Evolutionary conservation across 225 moss, liverwort and hornwort genomes (phyloP).

Genomic region (Takakia lepidozioides): DNA sequence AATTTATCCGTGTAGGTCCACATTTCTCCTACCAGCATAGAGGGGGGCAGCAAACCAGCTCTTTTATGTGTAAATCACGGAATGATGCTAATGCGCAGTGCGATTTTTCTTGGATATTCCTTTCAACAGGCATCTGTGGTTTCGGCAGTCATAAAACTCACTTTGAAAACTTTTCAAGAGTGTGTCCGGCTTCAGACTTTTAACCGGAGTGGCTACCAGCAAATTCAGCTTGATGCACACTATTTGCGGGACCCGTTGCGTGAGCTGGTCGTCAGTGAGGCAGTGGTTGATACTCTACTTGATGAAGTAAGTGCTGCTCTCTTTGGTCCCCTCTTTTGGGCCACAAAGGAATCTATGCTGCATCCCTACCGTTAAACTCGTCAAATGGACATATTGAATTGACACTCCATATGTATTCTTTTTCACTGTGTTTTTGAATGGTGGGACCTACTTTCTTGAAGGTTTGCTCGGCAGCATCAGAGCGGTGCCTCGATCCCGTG

Average conservation of each 20-base stretch:
- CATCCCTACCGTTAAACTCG: too few relatives aligned
- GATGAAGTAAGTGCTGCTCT: constrained; percentile 57
- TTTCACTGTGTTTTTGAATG: not conserved
- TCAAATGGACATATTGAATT: too few relatives aligned
- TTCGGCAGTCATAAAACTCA: constrained; percentile 72
- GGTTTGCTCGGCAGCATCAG: constrained; percentile 77
- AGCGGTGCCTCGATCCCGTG: constrained; percentile 73
- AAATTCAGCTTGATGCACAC: constrained; percentile 91
- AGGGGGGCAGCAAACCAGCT: too few relatives aligned
- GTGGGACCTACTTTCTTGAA: too few relatives aligned
- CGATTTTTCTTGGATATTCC: too few relatives aligned
- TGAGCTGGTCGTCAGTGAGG: constrained; percentile 53
- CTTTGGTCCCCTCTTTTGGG: too few relatives aligned
- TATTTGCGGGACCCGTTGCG: constrained; percentile 67
- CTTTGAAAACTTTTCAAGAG: constrained; percentile 81
- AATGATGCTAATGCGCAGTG: too few relatives aligned
- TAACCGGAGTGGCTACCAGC: constrained; percentile 77
- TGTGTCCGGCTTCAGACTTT: constrained; percentile 82
- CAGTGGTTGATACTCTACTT: constrained; percentile 58
- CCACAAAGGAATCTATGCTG: too few relatives aligned
- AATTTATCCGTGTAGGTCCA: too few relatives aligned
- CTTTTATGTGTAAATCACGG: too few relatives aligned
- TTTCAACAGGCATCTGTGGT: constrained; percentile 65
- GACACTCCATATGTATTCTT: too few relatives aligned
- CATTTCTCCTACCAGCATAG: too few relatives aligned